Percentiles rank a stretch among this genome's conserved stretches.
These are phyloP conservation scores for Pseudevernia furfuracea DNA, from an alignment of 495 filamentous ascomycete genomes.

Conservation along the genomic window DNA sequence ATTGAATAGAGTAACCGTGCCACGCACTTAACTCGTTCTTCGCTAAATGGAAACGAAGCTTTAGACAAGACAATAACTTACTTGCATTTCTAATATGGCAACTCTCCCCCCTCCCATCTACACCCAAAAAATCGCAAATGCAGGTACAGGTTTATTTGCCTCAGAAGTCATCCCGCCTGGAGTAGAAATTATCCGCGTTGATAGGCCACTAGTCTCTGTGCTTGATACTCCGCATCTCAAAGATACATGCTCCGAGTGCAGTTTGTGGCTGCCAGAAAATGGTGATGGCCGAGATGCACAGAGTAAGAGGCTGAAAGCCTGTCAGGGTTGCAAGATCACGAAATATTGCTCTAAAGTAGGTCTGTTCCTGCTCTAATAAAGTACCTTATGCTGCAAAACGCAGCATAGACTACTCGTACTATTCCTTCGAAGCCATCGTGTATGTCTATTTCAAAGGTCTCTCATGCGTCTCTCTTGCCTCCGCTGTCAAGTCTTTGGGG, in stretches of 20 bases:
- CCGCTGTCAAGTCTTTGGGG: neutral
- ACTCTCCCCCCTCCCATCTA: neutral
- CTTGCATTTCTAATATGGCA: slow-evolving; percentile 1
- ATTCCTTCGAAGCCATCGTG: neutral
- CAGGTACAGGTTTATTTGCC: slow-evolving; percentile 37
- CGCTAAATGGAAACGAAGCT: neutral
- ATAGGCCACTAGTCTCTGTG: slow-evolving; percentile 38
- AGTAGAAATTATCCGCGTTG: slow-evolving; percentile 35
- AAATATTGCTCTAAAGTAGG: slow-evolving; percentile 61
- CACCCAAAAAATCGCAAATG: neutral
- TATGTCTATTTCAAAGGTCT: neutral
- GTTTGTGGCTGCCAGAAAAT: slow-evolving; percentile 29
- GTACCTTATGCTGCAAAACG: neutral
- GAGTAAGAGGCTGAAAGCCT: slow-evolving; percentile 39
- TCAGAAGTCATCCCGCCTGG: slow-evolving; percentile 32
- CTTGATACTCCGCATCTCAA: slow-evolving; percentile 37
- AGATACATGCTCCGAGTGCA: slow-evolving; percentile 41
- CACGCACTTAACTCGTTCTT: too few species aligned
- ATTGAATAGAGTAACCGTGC: too few species aligned
- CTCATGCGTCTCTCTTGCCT: neutral
- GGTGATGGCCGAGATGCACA: slow-evolving; percentile 11
- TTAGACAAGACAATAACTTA: neutral
- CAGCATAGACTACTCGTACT: neutral
- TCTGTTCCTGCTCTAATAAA: neutral
- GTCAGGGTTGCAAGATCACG: slow-evolving; percentile 53